Evolutionary conservation across 1,284 basidiomycete species (phyloP), one percentile per base, ranked within the genome.

Genomic region (Ustilago cynodontis): DNA sequence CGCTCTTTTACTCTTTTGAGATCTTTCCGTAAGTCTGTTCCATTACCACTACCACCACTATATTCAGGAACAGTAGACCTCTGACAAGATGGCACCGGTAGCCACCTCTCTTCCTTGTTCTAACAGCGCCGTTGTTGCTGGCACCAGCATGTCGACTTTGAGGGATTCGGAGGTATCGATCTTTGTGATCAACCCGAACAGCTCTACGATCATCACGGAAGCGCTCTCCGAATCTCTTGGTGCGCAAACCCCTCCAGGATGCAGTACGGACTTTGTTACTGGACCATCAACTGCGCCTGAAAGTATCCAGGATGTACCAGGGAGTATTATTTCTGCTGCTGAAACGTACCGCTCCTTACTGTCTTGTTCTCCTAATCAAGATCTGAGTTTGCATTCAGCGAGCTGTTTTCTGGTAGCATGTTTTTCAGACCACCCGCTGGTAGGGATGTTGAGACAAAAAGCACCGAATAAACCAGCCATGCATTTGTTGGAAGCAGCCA

Each of bases 341-440:
- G 60, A 77, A 22, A 79, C 77, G 2, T 77, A 59, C 50, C 26
- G n/a, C 6, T 24, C 41, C 2, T 29, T 72, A 8, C 1, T 61
- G 26, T 0, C 55, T 3, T 18, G 39, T 7, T 67, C 61, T 2
- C 62, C 58, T 1, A 8, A 1, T 0, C 14, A 8, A 4, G 61
- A 59, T 22, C 28, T 70, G 0, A 6, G 39, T 6, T 24, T 29
- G 52, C 60, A 72, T 39, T 54, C 64, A 0, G 56, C 66, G 8
- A 51, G 45, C 1, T 77, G 74, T 0, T 74, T 78, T 49, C 39
- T 82, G 3, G 67, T 82, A 10, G 78, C 77, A 14, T 82, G 81
- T 47, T 82, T 82, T 47, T 69, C 64, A n/a, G 68, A 79, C 52
- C 81, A 82, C 43, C 79, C 81, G 1, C 60, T 82, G 0, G 77